These are phyloP conservation scores for Coniochaeta sp. DNA, from an alignment of 2,329 filamentous ascomycete species.

Conservation along the genomic window DNA sequence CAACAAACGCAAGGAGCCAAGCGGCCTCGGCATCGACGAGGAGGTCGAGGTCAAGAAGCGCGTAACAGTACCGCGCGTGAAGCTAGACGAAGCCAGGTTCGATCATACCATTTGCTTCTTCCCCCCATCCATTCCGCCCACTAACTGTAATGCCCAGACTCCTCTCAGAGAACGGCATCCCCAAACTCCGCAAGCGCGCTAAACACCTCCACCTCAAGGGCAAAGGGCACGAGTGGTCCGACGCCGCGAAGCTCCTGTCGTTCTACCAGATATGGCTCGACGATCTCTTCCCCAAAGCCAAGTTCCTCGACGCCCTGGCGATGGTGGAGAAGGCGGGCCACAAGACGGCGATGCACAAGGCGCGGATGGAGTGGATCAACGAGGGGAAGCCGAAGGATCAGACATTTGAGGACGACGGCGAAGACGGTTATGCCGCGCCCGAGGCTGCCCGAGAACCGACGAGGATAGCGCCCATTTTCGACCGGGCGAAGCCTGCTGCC, in stretches of 20 bases:
- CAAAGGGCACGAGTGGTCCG: conserved; percentile 92
- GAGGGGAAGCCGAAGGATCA: conserved; percentile 52
- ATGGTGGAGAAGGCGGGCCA: conserved; percentile 95
- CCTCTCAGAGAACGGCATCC: conserved; percentile 77
- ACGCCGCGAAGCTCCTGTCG: conserved; percentile 72
- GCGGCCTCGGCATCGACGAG: conserved; percentile 71
- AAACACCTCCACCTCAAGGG: conserved; percentile 75
- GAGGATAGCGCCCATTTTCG: conserved; percentile 30
- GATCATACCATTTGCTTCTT: not conserved
- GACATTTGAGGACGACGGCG: conserved; percentile 19
- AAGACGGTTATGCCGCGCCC: not conserved
- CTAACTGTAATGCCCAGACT: conserved; percentile 46
- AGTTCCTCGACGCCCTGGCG: conserved; percentile 78
- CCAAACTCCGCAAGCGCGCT: conserved; percentile 66
- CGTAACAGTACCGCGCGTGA: conserved; percentile 63
- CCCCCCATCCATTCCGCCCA: not conserved
- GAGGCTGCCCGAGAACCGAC: conserved; percentile 12
- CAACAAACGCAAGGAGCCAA: conserved; percentile 39
- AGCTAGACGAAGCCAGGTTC: conserved; percentile 75
- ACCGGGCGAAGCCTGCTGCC: conserved; percentile 16
- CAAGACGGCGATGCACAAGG: conserved; percentile 66
- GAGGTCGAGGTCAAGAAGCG: conserved; percentile 78
- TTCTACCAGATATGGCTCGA: conserved; percentile 97
- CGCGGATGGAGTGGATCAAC: conserved; percentile 77
- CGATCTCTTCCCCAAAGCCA: conserved; percentile 88